Evolutionary conservation across 2,329 filamentous ascomycete genomes (phyloP), one percentile per base, ranked within the genome.

Genomic region (Tricladium varicosporioides): DNA sequence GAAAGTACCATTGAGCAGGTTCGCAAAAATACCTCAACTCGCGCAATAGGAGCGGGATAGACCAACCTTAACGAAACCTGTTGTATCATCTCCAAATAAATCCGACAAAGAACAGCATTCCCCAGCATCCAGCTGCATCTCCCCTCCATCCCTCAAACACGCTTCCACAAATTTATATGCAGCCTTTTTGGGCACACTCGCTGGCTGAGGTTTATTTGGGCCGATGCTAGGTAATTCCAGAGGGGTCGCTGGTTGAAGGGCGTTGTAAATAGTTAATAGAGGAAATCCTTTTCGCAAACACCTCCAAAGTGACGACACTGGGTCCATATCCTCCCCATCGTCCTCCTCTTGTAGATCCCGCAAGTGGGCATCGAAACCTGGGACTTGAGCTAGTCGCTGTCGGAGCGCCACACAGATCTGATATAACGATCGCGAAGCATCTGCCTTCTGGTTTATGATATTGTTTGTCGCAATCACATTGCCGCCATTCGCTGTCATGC

Each of bases 361-460:
- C 66, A 96, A 76, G 71, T 88, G 88, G 15, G 80, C 78, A 61
- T 91, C 86, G 70, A 97, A 97, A 57, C 84, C 88, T 3, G 92
- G 92, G 8, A 97, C 92, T 63, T 88, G 87, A 55, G 86, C 81
- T 60, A 99, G 78, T 61, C 94, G 86, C 75, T 88, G 86, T 71
- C 90, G 91, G 60, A 97, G 79, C 53, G 87, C 86, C 64, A 96
- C 82, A 72, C 94, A 97, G 73, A 96, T 96, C 74, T 97, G 93
- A 74, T 96, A 99, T 19, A 99, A 84, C 10, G 92, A 97, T 58
- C 88, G 83, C 55, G 90, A 91, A 63, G 94, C 92, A 72, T 96
- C 92, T 71, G 92, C 94, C 72, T 91, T 89, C 74, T 93, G 90
- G 76, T 99, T 99, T 80, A 99, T 96, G 72, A 99, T 96, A 74